Evolutionary conservation across 257 asterid genomes (phyloP), one percentile per base, ranked within the genome.

Genomic region (Plantago ovata): DNA sequence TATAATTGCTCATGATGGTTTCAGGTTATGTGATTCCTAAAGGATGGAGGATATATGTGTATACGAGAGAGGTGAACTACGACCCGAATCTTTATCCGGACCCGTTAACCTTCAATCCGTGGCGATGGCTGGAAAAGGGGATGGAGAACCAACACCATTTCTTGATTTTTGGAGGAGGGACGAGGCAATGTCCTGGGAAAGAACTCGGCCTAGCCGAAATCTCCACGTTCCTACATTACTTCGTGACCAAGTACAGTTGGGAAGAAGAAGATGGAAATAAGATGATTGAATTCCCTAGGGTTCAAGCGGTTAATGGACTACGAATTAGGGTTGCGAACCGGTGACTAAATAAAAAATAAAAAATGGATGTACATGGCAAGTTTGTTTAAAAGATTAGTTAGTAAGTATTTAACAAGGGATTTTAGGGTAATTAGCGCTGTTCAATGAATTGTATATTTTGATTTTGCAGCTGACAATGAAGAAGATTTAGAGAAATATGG

Each of bases 161-260:
- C 75, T 67, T 93, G 75, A 77, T 93, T 61, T 93, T 93, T 43
- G 97, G 99, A 23, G 99, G 97, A 4, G 97, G 99, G 15, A 86
- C 97, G 7, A 74, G 99, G 62, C 95, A 84, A 52, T 93, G 99
- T 63, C 99, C 99, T 7, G 99, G 99, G 9, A 93, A 89, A 65
- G 99, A 93, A 56, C 97, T 93, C 58, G 99, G 99, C 14, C 69
- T 93, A 67, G 99, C 99, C 11, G 99, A 93, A 71, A 86, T 93
- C 32, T 93, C 96, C 0, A 89, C 95, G 6, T 93, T 93, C 65
- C 99, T 93, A 58, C 99, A 93, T 70, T 93, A 93, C 66, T 86
- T 93, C 53, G 95, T 93, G 73, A 93, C 96, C 10, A 81, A 72
- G 69, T 93, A 93, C 87, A 84, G 76, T 79, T 89, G 96, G 99